phyloP scores from a whole-genome alignment of 768 basidiomycete genomes.

The Pulveroboletus sp. region DNA sequence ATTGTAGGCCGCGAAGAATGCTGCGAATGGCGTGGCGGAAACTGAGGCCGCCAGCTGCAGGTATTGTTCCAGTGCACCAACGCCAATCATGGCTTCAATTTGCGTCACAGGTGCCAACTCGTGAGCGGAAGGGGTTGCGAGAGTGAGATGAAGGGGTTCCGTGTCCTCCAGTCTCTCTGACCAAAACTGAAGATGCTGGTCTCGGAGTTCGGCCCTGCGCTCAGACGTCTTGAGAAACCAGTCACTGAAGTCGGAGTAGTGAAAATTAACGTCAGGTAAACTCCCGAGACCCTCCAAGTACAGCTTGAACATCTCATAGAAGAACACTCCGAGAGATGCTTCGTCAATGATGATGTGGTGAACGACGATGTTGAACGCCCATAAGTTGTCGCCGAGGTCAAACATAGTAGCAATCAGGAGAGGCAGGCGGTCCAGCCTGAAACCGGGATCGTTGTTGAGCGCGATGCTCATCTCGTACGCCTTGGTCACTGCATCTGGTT shows the following conservation, averaged over 20 bases:
- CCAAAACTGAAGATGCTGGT: constrained; percentile 26
- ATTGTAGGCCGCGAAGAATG: constrained; percentile 31
- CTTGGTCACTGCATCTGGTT: constrained; percentile 21
- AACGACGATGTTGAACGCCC: constrained; percentile 30
- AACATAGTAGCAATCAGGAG: constrained; percentile 27
- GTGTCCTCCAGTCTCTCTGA: constrained; percentile 14
- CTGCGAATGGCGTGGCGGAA: constrained; percentile 25
- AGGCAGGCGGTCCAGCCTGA: constrained; percentile 25
- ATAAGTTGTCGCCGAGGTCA: constrained; percentile 14
- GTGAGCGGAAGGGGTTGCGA: constrained; percentile 24
- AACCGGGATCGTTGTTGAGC: constrained; percentile 21
- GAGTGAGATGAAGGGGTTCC: constrained; percentile 20
- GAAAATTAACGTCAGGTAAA: constrained; percentile 22
- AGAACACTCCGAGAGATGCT: constrained; percentile 28
- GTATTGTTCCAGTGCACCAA: constrained; percentile 20
- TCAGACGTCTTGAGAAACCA: constrained; percentile 29
- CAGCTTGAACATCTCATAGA: constrained; percentile 27
- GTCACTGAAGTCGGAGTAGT: constrained; percentile 21
- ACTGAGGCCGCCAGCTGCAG: constrained; percentile 14
- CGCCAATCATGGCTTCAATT: constrained; percentile 21
- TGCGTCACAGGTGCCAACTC: constrained; percentile 30
- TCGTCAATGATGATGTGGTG: constrained; percentile 33
- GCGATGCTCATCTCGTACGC: constrained; percentile 31
- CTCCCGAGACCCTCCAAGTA: constrained; percentile 26
- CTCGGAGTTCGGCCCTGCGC: constrained; percentile 25